Base-by-base conservation (phyloP, 2,329 filamentous ascomycete species). In the Colletotrichum sp. region DNA sequence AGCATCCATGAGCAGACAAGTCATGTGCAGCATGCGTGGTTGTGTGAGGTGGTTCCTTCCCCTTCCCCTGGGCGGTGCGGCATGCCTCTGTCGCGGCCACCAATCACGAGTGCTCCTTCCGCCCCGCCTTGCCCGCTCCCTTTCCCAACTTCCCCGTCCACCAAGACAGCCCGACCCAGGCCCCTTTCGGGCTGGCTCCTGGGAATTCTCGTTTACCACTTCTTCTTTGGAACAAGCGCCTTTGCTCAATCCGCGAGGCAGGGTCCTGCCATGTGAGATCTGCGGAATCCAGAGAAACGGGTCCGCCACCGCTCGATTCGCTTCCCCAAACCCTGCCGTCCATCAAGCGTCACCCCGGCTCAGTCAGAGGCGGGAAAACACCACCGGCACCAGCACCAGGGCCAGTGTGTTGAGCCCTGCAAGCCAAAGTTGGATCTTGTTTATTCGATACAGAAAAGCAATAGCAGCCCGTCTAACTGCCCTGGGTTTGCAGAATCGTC, bases 201-300 rank as follows among this genome's bases (percentile, higher is more conserved):
- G 62, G 56, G 8, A 55, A 39, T 56, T 71, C 76, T 77, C 76
- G 76, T 74, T 77, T 74, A 75, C 71, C 27, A 71, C 76, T 77
- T 48, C 76, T 69, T 36, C 28, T 75, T 77, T 77, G 32, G 70
- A 52, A 25, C 73, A 76, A 75, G 75, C 60, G 73, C 39, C 16
- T 13, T n/a, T 34, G 7, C 65, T 70, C 22, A 52, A 65, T 58
- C 43, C 55, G 48, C 28, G 34, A 34, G 66, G 43, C 66, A 71
- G 72, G 67, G 22, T 65, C 64, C 71, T 70, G 73, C 72, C 69
- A 67, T 62, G 60, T 76, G 75, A 76, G 75, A 77, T 76, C 75
- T 72, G 64, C 75, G 73, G 73, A 77, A 76, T 70, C 68, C 75
- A 76, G 69, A 70, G 73, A 76, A 76, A 61, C 64, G 73, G 69